Base-by-base conservation (phyloP, 805 yeast species). In the Debaryomyces maramus region DNA sequence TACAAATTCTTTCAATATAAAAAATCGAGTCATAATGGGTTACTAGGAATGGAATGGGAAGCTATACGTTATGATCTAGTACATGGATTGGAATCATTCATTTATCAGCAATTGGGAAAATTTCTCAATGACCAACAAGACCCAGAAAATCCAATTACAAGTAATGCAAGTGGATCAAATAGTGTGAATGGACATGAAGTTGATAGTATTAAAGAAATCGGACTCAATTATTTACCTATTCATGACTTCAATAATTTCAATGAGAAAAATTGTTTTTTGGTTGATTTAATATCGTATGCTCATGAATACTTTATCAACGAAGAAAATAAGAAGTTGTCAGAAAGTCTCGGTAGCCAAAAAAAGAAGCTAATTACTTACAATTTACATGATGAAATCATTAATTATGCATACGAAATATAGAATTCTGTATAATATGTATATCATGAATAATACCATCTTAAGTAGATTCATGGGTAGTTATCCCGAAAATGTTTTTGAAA, bases 41-140 rank as follows among this genome's bases (percentile, higher is more conserved):
- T 67, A 13, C 33, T 67, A 17, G 70, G 63, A 2, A 64, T 70
- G 48, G 73, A 67, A 50, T 70, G 73, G 73, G 73, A 70, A 39
- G 70, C 63, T 38, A 60, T 69, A 26, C 46, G 73, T 21, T 55
- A 60, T 40, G 75, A 70, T 35, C 47, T 68, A 26, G 41, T 57
- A 8, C 52, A 56, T 38, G 72, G 72, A 7, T 50, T 67, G 17
- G 75, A 70, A 45, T 49, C 53, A n/a, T 56, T 57, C 39, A 33
- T 64, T 23, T 67, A 67, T 47, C 60, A 54, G 41, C 61, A 59
- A 37, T 55, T 56, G 37, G 73, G 73, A 4, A 60, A 58, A 23
- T 40, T 47, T 3, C 22, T 41, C 11, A 36, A 37, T 17, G 15
- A 24, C 15, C 32, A 39, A 22, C 21, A 20, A 18, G 33, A 33